phyloP scores from a whole-genome alignment of 352 stramenopile species.

The Phytopythium vexans region DNA sequence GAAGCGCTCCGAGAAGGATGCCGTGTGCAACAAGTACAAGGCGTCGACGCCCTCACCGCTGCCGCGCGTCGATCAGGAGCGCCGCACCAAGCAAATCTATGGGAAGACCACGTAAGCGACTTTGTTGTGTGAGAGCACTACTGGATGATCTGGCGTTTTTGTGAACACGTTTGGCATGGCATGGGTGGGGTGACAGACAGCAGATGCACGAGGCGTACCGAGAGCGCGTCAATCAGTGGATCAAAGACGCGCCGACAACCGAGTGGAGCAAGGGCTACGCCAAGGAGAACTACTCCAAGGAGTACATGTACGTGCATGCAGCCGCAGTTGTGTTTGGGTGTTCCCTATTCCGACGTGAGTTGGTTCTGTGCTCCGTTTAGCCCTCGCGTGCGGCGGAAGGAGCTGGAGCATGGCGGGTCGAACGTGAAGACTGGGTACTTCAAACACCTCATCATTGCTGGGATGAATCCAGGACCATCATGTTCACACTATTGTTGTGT shows the following conservation, averaged over 20 bases:
- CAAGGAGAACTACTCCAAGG: slow-evolving; percentile 41
- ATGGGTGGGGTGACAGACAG: slow-evolving; percentile 30
- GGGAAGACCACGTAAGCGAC: slow-evolving; percentile 44
- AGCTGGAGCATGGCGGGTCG: slow-evolving; percentile 31
- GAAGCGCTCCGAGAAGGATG: slow-evolving; percentile 32
- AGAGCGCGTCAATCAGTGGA: slow-evolving; percentile 51
- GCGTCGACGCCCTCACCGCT: slow-evolving; percentile 15
- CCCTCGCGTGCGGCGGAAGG: slow-evolving; percentile 39
- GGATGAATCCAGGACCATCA: too few species aligned
- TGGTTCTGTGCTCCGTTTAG: slow-evolving; percentile 8
- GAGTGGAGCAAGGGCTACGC: slow-evolving; percentile 56
- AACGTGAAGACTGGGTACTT: slow-evolving; percentile 48
- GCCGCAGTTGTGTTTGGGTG: background rate
- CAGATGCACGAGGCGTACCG: slow-evolving; percentile 71
- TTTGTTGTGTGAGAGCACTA: background rate
- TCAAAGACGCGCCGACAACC: slow-evolving; percentile 30
- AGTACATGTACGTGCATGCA: slow-evolving; percentile 44
- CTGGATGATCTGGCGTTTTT: background rate
- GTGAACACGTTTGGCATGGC: too few species aligned
- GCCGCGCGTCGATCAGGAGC: slow-evolving; percentile 23
- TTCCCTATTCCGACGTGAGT: background rate
- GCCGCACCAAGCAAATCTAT: slow-evolving; percentile 44
- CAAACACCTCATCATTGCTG: too few species aligned
- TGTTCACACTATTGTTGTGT: slow-evolving; percentile 4
- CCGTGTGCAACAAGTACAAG: slow-evolving; percentile 21